Evolutionary conservation across 352 stramenopile genomes (phyloP), one percentile per base, ranked within the genome.

Genomic region (Globisporangium nunn): DNA sequence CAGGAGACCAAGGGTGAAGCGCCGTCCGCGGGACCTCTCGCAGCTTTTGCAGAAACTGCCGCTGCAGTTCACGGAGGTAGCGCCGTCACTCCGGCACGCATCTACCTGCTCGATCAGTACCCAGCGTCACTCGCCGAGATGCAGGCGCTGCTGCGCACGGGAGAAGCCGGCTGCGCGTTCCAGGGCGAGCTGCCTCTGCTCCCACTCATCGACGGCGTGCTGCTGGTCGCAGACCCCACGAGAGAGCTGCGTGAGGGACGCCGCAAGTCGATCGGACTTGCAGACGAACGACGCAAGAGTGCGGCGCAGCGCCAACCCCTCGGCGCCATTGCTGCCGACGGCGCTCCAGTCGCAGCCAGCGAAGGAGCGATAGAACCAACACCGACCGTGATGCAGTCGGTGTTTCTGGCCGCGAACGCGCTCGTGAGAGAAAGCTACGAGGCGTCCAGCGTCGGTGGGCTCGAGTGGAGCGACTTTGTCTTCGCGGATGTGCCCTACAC

Each of bases 391-490:
- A 31, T 15, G 30, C 60, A 45, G 7, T 73, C 73, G 0, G 56
- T 75, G 6, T 86, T 87, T 56, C 64, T 81, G 35, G 66, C 64
- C 0, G 56, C 67, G 6, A 85, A 81, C 58, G 47, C 51, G 14
- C 55, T 81, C 7, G 62, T 85, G 5, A 64, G 62, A 23, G 50
- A 65, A 5, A 68, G 85, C 7, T 78, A 75, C 37, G 63, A 80
- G 15, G 67, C 67, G 23, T 59, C 73, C 1, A 61, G 35, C 15
- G 59, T 78, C 15, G 75, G 78, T 3, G 75, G 78, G 0, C 54
- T 91, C 29, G 71, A 86, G 63, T 89, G 81, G 81, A 88, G 68
- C n/a, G 81, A 89, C 61, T 88, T 91, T 56, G 64, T 72, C n/a
- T 87, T 89, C 55, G 68, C 75, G 0, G 68, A 80, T 30, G 33